Evolutionary conservation across 1,284 basidiomycete genomes (phyloP), one percentile per base, ranked within the genome.

Genomic region (Moesziomyces parantarcticus): DNA sequence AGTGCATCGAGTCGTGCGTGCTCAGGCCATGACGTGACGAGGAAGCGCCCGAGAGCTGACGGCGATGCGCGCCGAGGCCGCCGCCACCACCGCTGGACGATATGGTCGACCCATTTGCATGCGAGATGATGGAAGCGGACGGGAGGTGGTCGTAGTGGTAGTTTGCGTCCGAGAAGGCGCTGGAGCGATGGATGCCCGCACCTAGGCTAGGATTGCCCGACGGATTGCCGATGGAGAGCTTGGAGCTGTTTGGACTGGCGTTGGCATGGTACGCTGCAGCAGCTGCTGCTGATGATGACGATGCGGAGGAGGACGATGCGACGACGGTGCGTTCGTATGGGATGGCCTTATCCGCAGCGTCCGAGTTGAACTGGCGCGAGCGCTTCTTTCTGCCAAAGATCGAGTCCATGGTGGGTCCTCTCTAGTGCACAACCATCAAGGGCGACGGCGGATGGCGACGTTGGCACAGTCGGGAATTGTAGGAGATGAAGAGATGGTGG

Each of bases 341-440:
- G 47, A 77, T 65, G 25, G 72, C 65, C 43, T 75, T 67, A 23
- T 77, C 75, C 29, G 75, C 72, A 3, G 75, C 68, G 11, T 77
- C 75, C 21, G 59, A 57, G 32, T 70, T 59, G 60, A 70, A 61
- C 36, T 73, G 75, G 39, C 75, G 63, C 48, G 72, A 72, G 14
- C 75, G 65, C 65, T 77, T 77, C 44, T 77, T 77, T 47, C 69
- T 56, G 4, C 72, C 65, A 49, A 75, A 77, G 51, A 77, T 56
- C 20, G 66, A 69, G 51, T 77, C 75, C 75, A 77, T 77, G 29
- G 9, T 29, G 29, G 7, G 29, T 2, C n/a, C n/a, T n/a, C n/a
- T n/a, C n/a, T n/a, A n/a, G n/a, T n/a, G n/a, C n/a, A n/a, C n/a
- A n/a, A n/a, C n/a, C n/a, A n/a, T n/a, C n/a, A n/a, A n/a, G n/a